These are phyloP conservation scores for Crocinoboletus sp. DNA, from an alignment of 1,284 basidiomycete genomes.

Conservation along the genomic window DNA sequence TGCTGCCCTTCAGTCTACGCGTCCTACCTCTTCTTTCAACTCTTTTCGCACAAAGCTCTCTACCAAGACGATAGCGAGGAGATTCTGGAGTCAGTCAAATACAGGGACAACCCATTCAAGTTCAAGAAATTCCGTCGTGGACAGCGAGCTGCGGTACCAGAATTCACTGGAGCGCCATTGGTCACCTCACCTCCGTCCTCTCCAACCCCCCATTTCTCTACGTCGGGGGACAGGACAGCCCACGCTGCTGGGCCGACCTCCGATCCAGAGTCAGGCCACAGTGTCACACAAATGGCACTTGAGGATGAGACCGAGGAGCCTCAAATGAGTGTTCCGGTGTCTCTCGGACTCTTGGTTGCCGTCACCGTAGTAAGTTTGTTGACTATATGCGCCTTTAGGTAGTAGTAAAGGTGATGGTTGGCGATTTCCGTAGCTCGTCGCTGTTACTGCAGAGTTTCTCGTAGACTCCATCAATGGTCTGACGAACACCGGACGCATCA, in stretches of 20 bases:
- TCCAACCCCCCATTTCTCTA: slow-evolving; percentile 1
- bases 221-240: not conserved
- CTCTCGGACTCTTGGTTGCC: slow-evolving; percentile 48
- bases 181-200: slow-evolving; percentile 14
- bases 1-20: slow-evolving; percentile 50
- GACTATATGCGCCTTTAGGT: not conserved
- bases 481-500: slow-evolving; percentile 49
- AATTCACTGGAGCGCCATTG: not conserved
- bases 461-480: slow-evolving; percentile 74
- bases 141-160: slow-evolving; percentile 2
- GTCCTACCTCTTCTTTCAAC: slow-evolving; percentile 79
- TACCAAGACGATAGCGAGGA: slow-evolving; percentile 53
- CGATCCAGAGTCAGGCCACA: slow-evolving; percentile 14
- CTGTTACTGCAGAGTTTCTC: slow-evolving; percentile 77
- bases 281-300: not conserved
- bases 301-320: slow-evolving; percentile 54
- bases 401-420: not conserved
- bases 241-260: not conserved
- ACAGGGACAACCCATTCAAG: slow-evolving; percentile 30
- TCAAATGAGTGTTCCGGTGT: slow-evolving; percentile 49
- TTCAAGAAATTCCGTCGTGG: slow-evolving; percentile 13
- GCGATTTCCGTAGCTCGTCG: slow-evolving; percentile 43
- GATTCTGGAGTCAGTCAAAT: slow-evolving; percentile 19
- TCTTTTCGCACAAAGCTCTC: slow-evolving; percentile 77
- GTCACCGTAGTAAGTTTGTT: slow-evolving; percentile 58